These are phyloP conservation scores for Hippophae tibetana DNA, from an alignment of 306 rosid genomes.

Conservation along the genomic window DNA sequence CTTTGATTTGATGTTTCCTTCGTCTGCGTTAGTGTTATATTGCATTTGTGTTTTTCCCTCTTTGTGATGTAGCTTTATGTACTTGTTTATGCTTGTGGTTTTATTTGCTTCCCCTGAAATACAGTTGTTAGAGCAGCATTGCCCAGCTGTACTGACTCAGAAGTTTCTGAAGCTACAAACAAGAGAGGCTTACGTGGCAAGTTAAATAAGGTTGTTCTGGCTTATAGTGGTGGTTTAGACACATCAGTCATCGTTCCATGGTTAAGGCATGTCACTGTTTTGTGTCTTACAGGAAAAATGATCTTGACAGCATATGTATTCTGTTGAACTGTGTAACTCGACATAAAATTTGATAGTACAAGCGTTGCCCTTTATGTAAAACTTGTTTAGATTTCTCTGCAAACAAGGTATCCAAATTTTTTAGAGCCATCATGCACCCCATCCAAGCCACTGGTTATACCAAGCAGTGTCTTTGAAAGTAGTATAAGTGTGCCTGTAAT, in stretches of 20 bases:
- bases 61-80: background rate
- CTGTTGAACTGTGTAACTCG: too few species aligned
- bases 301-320: background rate
- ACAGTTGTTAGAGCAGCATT: background rate
- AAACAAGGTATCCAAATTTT: too few species aligned
- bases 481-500: too few species aligned
- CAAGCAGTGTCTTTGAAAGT: too few species aligned
- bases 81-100: background rate
- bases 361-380: too few species aligned
- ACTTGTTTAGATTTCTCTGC: too few species aligned
- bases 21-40: background rate
- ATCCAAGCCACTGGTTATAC: background rate
- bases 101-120: background rate
- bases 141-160: too few species aligned
- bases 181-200: conserved; percentile 3
- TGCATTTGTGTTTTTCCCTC: background rate
- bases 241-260: conserved; percentile 83
- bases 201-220: conserved; percentile 47
- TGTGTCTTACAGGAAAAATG: background rate
- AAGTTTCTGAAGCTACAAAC: background rate
- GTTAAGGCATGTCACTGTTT: conserved; percentile 39
- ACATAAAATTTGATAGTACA: too few species aligned
- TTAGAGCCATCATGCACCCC: background rate
- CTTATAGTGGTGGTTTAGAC: conserved; percentile 84
- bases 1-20: background rate